Base-by-base conservation (phyloP, 2,329 filamentous ascomycete species). In the Drechslerella dactyloides region DNA sequence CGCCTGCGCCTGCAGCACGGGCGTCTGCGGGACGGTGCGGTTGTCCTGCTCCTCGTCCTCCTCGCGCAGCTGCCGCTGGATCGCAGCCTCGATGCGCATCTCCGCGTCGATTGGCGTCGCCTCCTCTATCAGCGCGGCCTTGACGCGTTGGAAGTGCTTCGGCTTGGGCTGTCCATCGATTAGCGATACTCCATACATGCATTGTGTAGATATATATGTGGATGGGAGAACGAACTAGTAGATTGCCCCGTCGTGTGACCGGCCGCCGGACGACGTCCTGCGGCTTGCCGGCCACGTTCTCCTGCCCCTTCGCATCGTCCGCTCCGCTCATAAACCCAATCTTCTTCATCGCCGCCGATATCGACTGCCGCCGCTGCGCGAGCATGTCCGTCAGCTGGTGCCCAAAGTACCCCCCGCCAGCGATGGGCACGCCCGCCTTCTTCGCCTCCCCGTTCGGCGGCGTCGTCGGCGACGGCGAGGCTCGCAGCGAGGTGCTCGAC, bases 61-160 rank as follows among this genome's bases (percentile, higher is more conserved):
- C 79, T 97, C 94, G 46, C 92, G 89, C 27, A 97, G 93, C 80
- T 97, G 94, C 56, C 91, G 90, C 74, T 99, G 91, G 3, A 97
- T 94, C 80, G 97, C 93, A 40, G 93, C 92, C 82, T 99, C 94
- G 42, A 92, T 89, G 58, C 90, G 88, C 65, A 91, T 87, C 79
- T 99, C 94, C 46, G 89, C 89, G 76, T 99, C 94, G 8, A 96
- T 83, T 0, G 94, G 94, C 0, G 92, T 87, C 15, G 86, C 85
- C 81, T 99, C 94, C 81, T 99, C 94, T 65, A 90, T 84, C 0
- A 99, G 84, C 2, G 92, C 92, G 7, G 93, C 94, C 73, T 90
- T 87, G 75, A 99, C 96, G 10, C 94, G 89, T 3, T 93, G 92
- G 79, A 99, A 99, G 0, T 89, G 92, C 81, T 96, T 96, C 0